Percentiles rank a stretch among this genome's conserved stretches.
Conservation (phyloP, 129 eudicot genomes). For the Flaveria ramosissima region DNA sequence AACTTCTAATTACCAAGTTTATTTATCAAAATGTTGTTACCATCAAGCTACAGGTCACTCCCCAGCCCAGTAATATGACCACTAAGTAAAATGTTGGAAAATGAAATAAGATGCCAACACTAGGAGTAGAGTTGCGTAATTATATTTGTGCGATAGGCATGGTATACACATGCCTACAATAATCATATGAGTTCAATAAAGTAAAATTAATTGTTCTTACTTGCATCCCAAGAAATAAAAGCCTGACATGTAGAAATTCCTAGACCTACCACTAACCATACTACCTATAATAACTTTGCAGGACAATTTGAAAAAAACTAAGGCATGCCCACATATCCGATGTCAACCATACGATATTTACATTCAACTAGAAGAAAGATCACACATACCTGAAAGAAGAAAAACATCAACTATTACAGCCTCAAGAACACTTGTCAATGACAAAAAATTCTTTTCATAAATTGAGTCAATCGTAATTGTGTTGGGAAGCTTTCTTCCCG, state of each 20-base stretch:
- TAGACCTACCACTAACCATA: too few species aligned
- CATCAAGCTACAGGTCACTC: background rate
- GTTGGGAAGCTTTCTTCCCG: conserved; percentile 72
- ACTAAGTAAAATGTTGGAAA: background rate
- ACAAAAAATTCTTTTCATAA: conserved; percentile 79
- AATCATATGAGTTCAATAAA: background rate
- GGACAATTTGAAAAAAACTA: background rate
- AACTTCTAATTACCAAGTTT: too few species aligned
- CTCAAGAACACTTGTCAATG: conserved; percentile 79
- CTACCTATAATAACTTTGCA: background rate
- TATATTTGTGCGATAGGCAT: background rate
- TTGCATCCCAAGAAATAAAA: background rate
- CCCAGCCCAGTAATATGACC: background rate
- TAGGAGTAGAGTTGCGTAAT: background rate
- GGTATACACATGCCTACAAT: background rate
- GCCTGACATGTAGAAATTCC: background rate
- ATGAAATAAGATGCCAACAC: background rate
- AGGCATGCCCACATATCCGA: background rate
- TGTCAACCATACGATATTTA: background rate
- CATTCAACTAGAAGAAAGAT: conserved; percentile 4
- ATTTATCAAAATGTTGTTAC: too few species aligned
- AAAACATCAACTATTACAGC: conserved; percentile 72
- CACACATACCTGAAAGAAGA: conserved; percentile 71
- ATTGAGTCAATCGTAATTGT: conserved; percentile 75
- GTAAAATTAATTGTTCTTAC: background rate